Evolutionary conservation across 1,139 yeast species (phyloP), one percentile per base, ranked within the genome.

Genomic region (Suhomyces bolitotheri): DNA sequence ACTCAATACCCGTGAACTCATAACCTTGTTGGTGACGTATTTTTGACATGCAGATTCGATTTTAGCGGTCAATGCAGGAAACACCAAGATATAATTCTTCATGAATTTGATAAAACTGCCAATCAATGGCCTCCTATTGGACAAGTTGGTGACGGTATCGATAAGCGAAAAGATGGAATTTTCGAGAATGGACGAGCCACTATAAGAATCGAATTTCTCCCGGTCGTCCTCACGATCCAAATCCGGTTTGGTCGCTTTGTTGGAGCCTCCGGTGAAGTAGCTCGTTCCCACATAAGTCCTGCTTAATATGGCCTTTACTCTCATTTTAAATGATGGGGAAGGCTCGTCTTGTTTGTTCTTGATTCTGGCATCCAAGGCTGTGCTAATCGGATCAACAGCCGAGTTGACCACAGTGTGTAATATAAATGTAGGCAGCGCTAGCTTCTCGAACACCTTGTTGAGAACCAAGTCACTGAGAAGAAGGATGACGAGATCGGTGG

Each of bases 401-500:
- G 29, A 32, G 12, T n/a, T 30, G 4, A 35, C 20, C 2, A 44
- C 30, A 14, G 50, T 46, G 3, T 46, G 49, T 8, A 63, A 38
- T 0, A 66, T 41, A 33, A 69, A 66, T 7, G 51, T 49, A 0
- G 67, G 67, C 2, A 61, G 45, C 1, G 70, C 45, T 11, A 68
- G 41, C 41, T 58, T 61, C 2, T 45, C 51, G 4, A 67, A 39
- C 1, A 60, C 39, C 34, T 63, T 64, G 8, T 40, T 51, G 8
- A 70, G 34, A 7, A 70, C 64, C 40, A 69, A 46, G 45, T 70
- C 74, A 7, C 66, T 59, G 23, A 67, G 38, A 11, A 67, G 41
- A 3, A 59, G 34, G 2, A 53, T 49, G 2, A 65, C 50, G 24
- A 70, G 54, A 27, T 54, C 57, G 27, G 51, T 45, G 2, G 61